These are phyloP conservation scores for Trypanosoma rangeli DNA, from an alignment of 208 protist species.

Conservation along the genomic window DNA sequence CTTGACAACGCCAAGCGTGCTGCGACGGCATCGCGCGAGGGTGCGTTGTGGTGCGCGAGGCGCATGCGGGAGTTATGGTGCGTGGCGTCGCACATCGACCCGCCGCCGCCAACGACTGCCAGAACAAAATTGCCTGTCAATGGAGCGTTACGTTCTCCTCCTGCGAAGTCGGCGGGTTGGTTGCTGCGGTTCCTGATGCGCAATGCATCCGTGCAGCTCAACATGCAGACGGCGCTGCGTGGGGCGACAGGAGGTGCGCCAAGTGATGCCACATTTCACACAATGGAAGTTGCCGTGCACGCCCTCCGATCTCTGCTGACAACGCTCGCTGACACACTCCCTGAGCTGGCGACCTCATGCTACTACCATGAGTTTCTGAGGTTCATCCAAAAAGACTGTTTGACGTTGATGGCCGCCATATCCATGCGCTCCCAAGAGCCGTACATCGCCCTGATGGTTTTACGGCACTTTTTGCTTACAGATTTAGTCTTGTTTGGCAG, in stretches of 20 bases:
- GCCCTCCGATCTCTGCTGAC: slow-evolving; percentile 32
- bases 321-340: slow-evolving; percentile 33
- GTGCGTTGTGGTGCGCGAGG: slow-evolving; percentile 27
- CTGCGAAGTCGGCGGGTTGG: slow-evolving; percentile 45
- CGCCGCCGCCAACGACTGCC: slow-evolving; percentile 24
- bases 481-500: slow-evolving; percentile 36
- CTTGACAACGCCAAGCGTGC: slow-evolving; percentile 43
- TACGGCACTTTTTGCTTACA: slow-evolving; percentile 45
- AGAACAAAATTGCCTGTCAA: neutral
- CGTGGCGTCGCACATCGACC: slow-evolving; percentile 42
- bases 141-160: neutral
- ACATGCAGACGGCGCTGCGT: slow-evolving; percentile 22
- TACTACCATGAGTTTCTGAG: slow-evolving; percentile 54
- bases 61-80: slow-evolving; percentile 54
- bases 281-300: slow-evolving; percentile 42
- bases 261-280: slow-evolving; percentile 13
- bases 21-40: slow-evolving; percentile 13
- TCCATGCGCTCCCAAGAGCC: slow-evolving; percentile 31
- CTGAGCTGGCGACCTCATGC: slow-evolving; percentile 30
- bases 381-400: slow-evolving; percentile 41
- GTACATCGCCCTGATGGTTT: slow-evolving; percentile 34
- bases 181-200: slow-evolving; percentile 54
- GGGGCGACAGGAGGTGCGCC: slow-evolving; percentile 12
- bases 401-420: slow-evolving; percentile 43
- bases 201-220: slow-evolving; percentile 51